phyloP scores from a whole-genome alignment of 78 protist species.

The Tieghemostelium lacteum region DNA sequence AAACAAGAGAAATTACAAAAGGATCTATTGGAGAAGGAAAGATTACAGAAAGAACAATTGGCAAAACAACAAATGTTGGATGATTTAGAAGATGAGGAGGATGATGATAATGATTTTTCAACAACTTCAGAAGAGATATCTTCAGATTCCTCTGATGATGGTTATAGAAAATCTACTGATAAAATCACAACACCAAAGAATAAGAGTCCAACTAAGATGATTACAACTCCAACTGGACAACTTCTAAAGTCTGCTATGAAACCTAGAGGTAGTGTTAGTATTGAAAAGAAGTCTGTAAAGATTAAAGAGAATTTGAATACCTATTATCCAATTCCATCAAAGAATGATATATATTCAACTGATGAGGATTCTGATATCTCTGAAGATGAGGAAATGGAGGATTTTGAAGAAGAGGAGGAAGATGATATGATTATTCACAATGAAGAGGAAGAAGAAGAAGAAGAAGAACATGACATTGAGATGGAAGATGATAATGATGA shows the following conservation, averaged over 20 bases:
- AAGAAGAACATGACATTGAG: neutral
- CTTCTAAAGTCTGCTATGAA: slow-evolving; percentile 26
- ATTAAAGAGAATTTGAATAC: slow-evolving; percentile 23
- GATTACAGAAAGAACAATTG: neutral
- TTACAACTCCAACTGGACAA: neutral
- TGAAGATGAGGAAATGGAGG: slow-evolving; percentile 5
- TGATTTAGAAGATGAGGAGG: neutral
- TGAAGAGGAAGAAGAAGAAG: slow-evolving; percentile 13
- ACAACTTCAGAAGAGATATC: too few species aligned
- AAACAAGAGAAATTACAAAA: slow-evolving; percentile 3
- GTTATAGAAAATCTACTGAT: neutral
- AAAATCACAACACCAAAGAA: neutral
- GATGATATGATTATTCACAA: too few species aligned
- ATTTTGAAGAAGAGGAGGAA: neutral
- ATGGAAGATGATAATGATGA: neutral
- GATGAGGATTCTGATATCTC: too few species aligned
- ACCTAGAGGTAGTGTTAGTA: neutral
- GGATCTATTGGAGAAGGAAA: neutral
- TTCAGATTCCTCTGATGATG: neutral
- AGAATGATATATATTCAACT: neutral
- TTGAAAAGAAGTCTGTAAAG: slow-evolving; percentile 1
- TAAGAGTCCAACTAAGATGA: too few species aligned
- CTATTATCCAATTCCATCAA: slow-evolving; percentile 30
- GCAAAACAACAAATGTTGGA: neutral
- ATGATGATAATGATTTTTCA: too few species aligned